Conservation (phyloP, 371 early-diverging fungal genomes). For the Rhizopus delemar region DNA sequence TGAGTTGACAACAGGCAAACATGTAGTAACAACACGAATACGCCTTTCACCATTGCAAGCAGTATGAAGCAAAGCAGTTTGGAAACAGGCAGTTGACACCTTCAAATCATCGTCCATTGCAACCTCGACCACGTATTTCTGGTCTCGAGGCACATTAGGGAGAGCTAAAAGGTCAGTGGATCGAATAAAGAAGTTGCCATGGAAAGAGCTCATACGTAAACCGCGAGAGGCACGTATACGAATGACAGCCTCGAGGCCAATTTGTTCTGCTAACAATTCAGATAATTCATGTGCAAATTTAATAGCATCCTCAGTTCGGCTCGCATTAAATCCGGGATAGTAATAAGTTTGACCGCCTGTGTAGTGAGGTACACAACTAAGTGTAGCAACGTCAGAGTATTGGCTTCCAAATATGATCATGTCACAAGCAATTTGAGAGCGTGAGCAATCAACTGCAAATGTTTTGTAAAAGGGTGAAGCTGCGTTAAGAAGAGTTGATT, state of each 20-base stretch:
- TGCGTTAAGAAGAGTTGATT: slow-evolving; percentile 82
- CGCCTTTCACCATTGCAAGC: slow-evolving; percentile 83
- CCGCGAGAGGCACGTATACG: slow-evolving; percentile 94
- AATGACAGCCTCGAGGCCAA: slow-evolving; percentile 95
- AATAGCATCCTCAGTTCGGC: slow-evolving; percentile 80
- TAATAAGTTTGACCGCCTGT: slow-evolving; percentile 96
- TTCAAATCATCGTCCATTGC: slow-evolving; percentile 84
- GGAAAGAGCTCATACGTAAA: slow-evolving; percentile 83
- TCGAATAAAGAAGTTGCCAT: slow-evolving; percentile 96
- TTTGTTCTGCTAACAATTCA: slow-evolving; percentile 78
- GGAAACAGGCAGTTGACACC: slow-evolving; percentile 86
- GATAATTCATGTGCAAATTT: slow-evolving; percentile 90
- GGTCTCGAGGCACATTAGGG: slow-evolving; percentile 93
- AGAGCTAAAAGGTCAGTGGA: slow-evolving; percentile 91
- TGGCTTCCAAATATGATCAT: slow-evolving; percentile 89
- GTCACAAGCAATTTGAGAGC: slow-evolving; percentile 92
- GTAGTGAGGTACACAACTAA: slow-evolving; percentile 81
- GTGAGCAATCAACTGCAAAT: slow-evolving; percentile 91
- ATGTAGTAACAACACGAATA: slow-evolving; percentile 94
- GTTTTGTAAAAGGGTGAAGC: slow-evolving; percentile 90
- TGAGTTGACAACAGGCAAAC: slow-evolving; percentile 83
- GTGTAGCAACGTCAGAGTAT: slow-evolving; percentile 91
- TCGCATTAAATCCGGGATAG: slow-evolving; percentile 94
- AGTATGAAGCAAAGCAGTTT: slow-evolving; percentile 95
- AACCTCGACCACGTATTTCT: slow-evolving; percentile 91